Evolutionary conservation across 1,284 basidiomycete species (phyloP).

Genomic region (Ustilago curta): DNA sequence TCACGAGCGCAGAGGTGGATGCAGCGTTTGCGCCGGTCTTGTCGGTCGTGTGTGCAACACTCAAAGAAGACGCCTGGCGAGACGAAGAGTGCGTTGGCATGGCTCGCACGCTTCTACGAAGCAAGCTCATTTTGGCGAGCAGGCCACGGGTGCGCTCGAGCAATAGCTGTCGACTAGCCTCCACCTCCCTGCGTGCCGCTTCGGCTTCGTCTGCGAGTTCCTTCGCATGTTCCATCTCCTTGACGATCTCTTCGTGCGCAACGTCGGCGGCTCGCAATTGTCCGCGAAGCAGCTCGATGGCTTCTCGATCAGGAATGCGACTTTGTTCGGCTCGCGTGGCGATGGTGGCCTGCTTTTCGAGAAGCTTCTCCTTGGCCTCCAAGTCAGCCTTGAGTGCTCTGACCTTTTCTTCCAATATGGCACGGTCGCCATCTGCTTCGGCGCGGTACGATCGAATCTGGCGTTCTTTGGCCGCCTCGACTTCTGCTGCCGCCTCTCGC

Average conservation of each 20-base stretch:
- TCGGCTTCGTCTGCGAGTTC: conserved; percentile 54
- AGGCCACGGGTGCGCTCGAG: conserved; percentile 45
- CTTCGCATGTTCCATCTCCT: conserved; percentile 56
- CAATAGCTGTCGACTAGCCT: conserved; percentile 50
- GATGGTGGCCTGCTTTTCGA: conserved; percentile 34
- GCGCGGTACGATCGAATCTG: conserved; percentile 58
- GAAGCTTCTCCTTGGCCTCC: conserved; percentile 34
- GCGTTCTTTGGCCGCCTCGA: conserved; percentile 54
- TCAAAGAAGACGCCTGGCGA: conserved; percentile 34
- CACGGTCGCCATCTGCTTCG: conserved; percentile 64
- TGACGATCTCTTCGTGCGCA: conserved; percentile 59
- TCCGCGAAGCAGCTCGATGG: conserved; percentile 53
- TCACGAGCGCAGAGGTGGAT: conserved; percentile 12
- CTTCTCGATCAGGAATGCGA: conserved; percentile 41
- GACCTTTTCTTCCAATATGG: conserved; percentile 63
- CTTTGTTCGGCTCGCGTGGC: conserved; percentile 30
- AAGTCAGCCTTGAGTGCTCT: conserved; percentile 51
- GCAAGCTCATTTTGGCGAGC: conserved; percentile 34
- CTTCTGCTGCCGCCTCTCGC: conserved; percentile 50
- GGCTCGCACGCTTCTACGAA: conserved; percentile 46
- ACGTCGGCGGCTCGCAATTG: conserved; percentile 62
- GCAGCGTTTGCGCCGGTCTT: conserved; percentile 12
- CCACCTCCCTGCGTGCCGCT: conserved; percentile 40
- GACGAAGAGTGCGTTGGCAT: conserved; percentile 57
- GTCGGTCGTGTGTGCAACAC: conserved; percentile 8